A percentile compares a stretch with the other conserved stretches of the same genome.
Evolutionary conservation across 306 rosid species (phyloP).

Genomic region (Parietaria judaica): DNA sequence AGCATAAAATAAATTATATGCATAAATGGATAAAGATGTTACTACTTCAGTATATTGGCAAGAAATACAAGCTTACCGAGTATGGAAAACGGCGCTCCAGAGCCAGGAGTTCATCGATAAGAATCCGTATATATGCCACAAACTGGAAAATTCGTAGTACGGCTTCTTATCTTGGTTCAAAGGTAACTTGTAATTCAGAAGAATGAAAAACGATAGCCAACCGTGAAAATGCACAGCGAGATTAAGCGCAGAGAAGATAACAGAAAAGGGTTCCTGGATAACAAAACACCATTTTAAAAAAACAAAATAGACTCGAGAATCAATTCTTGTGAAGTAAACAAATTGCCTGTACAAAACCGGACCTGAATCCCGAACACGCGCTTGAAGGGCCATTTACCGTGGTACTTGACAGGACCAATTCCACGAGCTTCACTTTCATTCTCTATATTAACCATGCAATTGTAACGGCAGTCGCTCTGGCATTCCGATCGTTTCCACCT

Average conservation of each 20-base stretch:
- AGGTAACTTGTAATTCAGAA: slow-evolving; percentile 52
- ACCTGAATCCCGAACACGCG: slow-evolving; percentile 71
- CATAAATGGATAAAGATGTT: background rate
- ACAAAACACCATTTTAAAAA: slow-evolving; percentile 18
- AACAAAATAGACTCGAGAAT: slow-evolving; percentile 5
- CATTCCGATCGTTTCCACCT: slow-evolving; percentile 66
- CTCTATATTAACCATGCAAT: slow-evolving; percentile 67
- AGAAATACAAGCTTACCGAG: slow-evolving; percentile 40
- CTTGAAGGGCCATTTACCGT: slow-evolving; percentile 80
- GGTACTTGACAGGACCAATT: slow-evolving; percentile 49
- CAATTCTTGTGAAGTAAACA: slow-evolving; percentile 11
- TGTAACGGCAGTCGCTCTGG: slow-evolving; percentile 50
- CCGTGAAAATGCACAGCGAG: slow-evolving; percentile 70
- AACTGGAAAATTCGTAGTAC: slow-evolving; percentile 40
- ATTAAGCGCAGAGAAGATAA: slow-evolving; percentile 59
- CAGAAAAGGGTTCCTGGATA: slow-evolving; percentile 68
- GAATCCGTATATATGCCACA: slow-evolving; percentile 60
- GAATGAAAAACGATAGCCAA: slow-evolving; percentile 57
- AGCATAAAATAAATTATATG: background rate
- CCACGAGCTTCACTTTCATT: slow-evolving; percentile 40
- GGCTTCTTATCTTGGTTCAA: slow-evolving; percentile 42
- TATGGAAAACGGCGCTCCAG: slow-evolving; percentile 69
- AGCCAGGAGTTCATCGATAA: slow-evolving; percentile 58
- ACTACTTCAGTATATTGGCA: slow-evolving; percentile 1
- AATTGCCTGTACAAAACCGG: slow-evolving; percentile 15